phyloP scores from a whole-genome alignment of 176 grass and related monocot genomes.

The Tuctoria greenei region DNA sequence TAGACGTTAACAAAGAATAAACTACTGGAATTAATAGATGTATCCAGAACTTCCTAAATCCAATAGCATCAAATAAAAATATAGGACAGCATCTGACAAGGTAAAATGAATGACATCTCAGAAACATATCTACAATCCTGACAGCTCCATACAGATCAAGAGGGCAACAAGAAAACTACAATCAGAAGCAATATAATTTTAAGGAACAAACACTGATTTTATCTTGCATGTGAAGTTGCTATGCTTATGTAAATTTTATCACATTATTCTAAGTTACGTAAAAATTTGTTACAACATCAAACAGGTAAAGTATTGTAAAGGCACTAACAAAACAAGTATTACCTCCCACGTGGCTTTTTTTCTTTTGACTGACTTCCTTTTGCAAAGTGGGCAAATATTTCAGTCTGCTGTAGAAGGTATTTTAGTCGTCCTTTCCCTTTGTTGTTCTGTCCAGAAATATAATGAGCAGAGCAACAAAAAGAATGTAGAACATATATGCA shows the following conservation, averaged over 20 bases:
- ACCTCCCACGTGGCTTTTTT: conserved; percentile 82
- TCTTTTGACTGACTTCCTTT: conserved; percentile 70
- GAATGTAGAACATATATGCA: conserved; percentile 6
- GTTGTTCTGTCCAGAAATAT: conserved; percentile 60
- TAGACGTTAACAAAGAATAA: no score
- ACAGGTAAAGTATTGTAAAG: background rate
- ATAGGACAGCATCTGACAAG: background rate
- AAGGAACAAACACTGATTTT: background rate
- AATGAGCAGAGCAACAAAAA: conserved; percentile 3
- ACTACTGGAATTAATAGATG: no score
- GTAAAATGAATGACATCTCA: background rate
- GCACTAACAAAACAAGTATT: conserved; percentile 22
- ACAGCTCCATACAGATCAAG: background rate
- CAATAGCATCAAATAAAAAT: conserved; percentile 13
- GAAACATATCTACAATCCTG: background rate
- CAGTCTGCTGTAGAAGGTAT: conserved; percentile 88
- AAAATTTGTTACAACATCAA: background rate
- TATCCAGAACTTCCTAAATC: background rate
- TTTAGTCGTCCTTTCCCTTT: conserved; percentile 87
- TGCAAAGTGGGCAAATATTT: conserved; percentile 93
- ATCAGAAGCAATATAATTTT: background rate
- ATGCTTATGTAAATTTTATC: no score
- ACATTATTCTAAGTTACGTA: background rate
- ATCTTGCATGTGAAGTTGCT: no score
- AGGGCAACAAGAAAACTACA: background rate